Evolutionary conservation across 345 rosid species (phyloP).

Genomic region (Clausena lansium): DNA sequence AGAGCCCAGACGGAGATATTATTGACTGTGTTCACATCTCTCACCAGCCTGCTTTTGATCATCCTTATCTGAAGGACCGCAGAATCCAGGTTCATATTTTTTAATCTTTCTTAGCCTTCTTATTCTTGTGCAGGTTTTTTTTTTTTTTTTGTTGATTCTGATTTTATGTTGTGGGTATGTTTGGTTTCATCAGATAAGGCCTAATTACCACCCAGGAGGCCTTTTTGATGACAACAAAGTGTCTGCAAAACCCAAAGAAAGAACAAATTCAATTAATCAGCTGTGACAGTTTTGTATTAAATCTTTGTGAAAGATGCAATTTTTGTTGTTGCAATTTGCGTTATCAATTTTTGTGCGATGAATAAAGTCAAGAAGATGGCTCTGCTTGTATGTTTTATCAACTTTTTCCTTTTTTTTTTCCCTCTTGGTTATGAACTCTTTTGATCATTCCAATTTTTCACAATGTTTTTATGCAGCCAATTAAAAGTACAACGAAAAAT

Average conservation of each 20-base stretch:
- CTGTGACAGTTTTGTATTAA: too few relatives aligned
- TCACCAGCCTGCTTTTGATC: constrained; percentile 96
- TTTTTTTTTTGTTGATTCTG: neutral
- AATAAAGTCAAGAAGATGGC: constrained; percentile 99
- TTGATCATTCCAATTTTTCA: neutral
- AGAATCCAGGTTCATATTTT: constrained; percentile 75
- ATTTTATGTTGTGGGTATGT: constrained; percentile 7
- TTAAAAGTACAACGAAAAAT: too few relatives aligned
- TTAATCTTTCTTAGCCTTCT: neutral
- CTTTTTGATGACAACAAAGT: constrained; percentile 77
- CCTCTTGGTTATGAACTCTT: neutral
- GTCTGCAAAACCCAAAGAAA: constrained; percentile 42
- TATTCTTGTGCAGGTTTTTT: neutral
- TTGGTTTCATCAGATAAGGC: constrained; percentile 59
- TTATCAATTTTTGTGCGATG: constrained; percentile 96
- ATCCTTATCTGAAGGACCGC: constrained; percentile 92
- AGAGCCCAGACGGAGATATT: constrained; percentile 78
- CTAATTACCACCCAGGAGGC: constrained; percentile 82
- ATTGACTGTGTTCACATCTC: constrained; percentile 87
- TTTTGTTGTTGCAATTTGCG: too few relatives aligned
- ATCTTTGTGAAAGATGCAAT: too few relatives aligned
- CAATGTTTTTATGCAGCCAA: neutral
- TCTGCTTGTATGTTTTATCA: constrained; percentile 54
- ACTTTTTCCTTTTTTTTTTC: neutral
- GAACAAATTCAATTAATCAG: constrained; percentile 61